A percentile compares a stretch with the other conserved stretches of the same genome.
Conservation (phyloP, 2,329 filamentous ascomycete genomes). For the Penicillium psychrosexuale region DNA sequence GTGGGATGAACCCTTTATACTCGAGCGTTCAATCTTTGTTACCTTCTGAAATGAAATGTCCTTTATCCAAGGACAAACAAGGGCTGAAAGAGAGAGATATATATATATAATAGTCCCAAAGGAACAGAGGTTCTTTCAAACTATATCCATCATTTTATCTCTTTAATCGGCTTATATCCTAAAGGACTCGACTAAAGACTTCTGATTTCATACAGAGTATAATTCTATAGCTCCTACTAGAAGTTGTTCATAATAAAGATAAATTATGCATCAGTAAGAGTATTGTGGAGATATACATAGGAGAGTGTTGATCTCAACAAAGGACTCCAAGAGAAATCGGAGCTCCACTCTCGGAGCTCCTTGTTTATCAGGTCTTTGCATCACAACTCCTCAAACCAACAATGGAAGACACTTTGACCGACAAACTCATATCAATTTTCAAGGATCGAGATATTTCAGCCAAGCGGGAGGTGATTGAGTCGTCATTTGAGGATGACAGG, state of each 20-base stretch:
- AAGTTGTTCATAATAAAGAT: neutral
- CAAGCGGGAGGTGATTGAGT: constrained; percentile 29
- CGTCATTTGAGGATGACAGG: constrained; percentile 26
- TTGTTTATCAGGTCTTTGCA: neutral
- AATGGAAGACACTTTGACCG: constrained; percentile 3
- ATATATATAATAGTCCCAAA: neutral
- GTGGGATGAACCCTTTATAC: neutral
- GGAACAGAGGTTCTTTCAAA: neutral
- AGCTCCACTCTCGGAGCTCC: constrained; percentile 2
- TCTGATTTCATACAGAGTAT: neutral
- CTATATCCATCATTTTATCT: neutral
- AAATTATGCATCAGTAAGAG: neutral
- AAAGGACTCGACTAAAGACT: neutral
- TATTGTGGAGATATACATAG: neutral
- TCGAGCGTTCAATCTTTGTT: neutral
- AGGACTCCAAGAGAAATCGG: neutral
- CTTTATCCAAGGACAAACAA: neutral
- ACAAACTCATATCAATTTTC: constrained; percentile 25
- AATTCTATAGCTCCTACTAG: neutral
- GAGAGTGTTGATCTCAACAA: neutral
- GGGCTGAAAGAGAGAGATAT: neutral
- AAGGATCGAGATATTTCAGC: constrained; percentile 31
- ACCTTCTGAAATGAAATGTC: neutral
- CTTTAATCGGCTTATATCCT: neutral
- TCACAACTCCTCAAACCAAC: neutral